A percentile compares a stretch with the other conserved stretches of the same genome.
Evolutionary conservation across 148 eudicot genomes (phyloP).

Genomic region (Camellia sinensis): DNA sequence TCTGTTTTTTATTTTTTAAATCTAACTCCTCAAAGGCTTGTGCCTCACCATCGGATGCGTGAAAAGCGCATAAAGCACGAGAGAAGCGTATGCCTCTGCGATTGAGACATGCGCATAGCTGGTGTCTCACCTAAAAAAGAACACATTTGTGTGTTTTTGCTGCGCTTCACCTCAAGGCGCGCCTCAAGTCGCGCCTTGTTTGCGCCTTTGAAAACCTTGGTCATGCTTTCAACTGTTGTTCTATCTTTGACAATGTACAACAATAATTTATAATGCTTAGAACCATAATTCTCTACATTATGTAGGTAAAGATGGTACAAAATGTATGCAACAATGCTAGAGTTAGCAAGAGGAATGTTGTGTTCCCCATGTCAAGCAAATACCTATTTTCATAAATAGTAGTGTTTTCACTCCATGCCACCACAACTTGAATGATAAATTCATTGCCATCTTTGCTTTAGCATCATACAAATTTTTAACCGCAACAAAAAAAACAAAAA

Average conservation of each 20-base stretch:
- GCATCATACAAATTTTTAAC: not conserved
- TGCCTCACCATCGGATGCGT: too few relatives aligned
- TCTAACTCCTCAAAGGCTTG: too few relatives aligned
- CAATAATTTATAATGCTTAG: not conserved
- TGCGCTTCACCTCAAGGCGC: too few relatives aligned
- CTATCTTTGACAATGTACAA: not conserved
- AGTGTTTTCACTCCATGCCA: not conserved
- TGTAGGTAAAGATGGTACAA: not conserved
- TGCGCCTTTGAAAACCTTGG: too few relatives aligned
- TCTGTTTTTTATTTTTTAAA: too few relatives aligned
- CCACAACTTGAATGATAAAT: not conserved
- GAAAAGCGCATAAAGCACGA: too few relatives aligned
- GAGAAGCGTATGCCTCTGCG: too few relatives aligned
- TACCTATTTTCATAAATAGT: not conserved
- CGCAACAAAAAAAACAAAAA: not conserved
- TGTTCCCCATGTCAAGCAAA: not conserved
- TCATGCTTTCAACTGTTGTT: not conserved
- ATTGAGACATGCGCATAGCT: too few relatives aligned
- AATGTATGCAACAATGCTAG: not conserved
- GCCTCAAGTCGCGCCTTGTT: too few relatives aligned
- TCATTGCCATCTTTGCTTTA: not conserved
- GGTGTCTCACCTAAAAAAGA: too few relatives aligned
- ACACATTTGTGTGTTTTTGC: too few relatives aligned
- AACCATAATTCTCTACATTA: not conserved
- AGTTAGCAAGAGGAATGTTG: not conserved